Evolutionary conservation across 345 rosid genomes (phyloP).

Genomic region (Garcia nutans): DNA sequence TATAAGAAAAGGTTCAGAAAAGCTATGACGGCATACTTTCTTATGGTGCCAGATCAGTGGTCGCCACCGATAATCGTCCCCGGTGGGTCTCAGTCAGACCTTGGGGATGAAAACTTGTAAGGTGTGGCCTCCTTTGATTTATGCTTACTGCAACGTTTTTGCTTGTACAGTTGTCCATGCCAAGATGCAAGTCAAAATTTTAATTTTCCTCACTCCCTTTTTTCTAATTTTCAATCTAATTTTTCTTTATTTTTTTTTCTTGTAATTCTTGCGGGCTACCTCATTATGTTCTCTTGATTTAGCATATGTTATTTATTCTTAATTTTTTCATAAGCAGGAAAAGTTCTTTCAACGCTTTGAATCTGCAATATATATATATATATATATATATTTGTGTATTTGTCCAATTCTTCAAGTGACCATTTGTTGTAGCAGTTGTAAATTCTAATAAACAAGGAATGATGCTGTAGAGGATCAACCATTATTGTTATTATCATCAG

Average conservation of each 20-base stretch:
- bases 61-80: conserved; percentile 16
- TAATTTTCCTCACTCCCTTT: background rate
- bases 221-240: background rate
- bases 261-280: background rate
- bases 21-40: conserved; percentile 23
- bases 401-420: too few relatives aligned
- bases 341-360: conserved; percentile 2
- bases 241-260: background rate
- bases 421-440: too few relatives aligned
- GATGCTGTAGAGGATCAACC: too few relatives aligned
- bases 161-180: conserved; percentile 12
- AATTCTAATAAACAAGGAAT: too few relatives aligned
- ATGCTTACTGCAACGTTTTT: conserved; percentile 4
- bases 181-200: conserved; percentile 17
- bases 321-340: conserved; percentile 13
- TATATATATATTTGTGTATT: too few relatives aligned
- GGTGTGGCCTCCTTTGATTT: conserved; percentile 28
- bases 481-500: too few relatives aligned
- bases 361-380: background rate
- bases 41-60: conserved; percentile 34
- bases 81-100: conserved; percentile 22
- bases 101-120: conserved; percentile 37
- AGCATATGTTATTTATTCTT: conserved; percentile 1
- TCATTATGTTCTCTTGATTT: background rate
- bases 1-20: conserved; percentile 33